A percentile compares a stretch with the other conserved stretches of the same genome.
Conservation (phyloP, 2,329 filamentous ascomycete genomes). For the Mariannaea sp. region DNA sequence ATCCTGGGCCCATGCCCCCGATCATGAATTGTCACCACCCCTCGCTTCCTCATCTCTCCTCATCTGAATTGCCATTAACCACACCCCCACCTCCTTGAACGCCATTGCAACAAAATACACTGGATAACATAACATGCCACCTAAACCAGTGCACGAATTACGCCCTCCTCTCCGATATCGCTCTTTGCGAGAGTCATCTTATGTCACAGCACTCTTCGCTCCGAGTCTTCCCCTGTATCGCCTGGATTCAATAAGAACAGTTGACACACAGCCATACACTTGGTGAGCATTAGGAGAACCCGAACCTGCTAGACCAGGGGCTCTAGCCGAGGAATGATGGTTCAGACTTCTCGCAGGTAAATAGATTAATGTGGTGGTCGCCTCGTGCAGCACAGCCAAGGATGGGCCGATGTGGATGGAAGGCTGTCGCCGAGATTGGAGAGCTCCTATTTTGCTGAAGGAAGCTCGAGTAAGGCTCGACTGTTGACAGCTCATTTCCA, state of each 20-base stretch:
- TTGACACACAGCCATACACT: slow-evolving; percentile 1
- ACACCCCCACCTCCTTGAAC: slow-evolving; percentile 33
- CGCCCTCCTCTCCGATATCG: slow-evolving; percentile 22
- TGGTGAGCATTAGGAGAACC: slow-evolving; percentile 18
- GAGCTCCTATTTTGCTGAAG: slow-evolving; percentile 78
- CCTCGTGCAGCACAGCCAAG: slow-evolving; percentile 85
- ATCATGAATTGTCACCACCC: slow-evolving; percentile 18
- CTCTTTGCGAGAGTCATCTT: slow-evolving; percentile 14
- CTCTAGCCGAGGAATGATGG: slow-evolving; percentile 40
- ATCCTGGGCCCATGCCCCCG: slow-evolving; percentile 18
- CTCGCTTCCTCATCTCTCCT: slow-evolving; percentile 24
- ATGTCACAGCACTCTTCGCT: slow-evolving; percentile 2
- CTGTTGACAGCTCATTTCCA: slow-evolving; percentile 75
- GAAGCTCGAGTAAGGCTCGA: slow-evolving; percentile 91
- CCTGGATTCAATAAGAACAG: slow-evolving; percentile 12
- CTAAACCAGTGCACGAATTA: slow-evolving; percentile 27
- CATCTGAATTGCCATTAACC: slow-evolving; percentile 24
- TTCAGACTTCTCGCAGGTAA: slow-evolving; percentile 66
- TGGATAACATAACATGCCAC: slow-evolving; percentile 35
- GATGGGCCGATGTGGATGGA: slow-evolving; percentile 93
- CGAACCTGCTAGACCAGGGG: slow-evolving; percentile 27
- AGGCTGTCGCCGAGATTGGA: slow-evolving; percentile 86
- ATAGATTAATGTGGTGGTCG: slow-evolving; percentile 90
- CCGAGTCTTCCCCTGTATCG: background rate
- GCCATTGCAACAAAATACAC: slow-evolving; percentile 28